Evolutionary conservation across 305 asterid genomes (phyloP).

Genomic region (Solanum hybrid): DNA sequence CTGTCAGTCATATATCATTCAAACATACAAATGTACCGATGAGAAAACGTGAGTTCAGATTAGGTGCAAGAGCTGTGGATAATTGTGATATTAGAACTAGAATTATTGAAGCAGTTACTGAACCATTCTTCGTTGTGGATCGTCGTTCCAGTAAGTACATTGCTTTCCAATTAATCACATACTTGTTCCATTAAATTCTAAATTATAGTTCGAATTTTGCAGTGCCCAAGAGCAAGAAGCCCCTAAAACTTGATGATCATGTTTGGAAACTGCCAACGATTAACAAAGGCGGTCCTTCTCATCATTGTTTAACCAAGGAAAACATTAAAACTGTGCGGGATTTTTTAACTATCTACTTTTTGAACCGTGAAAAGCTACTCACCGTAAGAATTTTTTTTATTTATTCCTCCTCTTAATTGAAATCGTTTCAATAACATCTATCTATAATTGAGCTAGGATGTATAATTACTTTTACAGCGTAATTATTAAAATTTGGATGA

Average conservation of each 20-base stretch:
- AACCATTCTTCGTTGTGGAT: conserved; percentile 13
- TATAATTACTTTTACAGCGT: too few relatives aligned
- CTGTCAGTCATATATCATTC: conserved; percentile 4
- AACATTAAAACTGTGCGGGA: neutral
- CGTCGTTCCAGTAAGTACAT: neutral
- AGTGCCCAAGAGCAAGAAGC: neutral
- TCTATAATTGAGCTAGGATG: neutral
- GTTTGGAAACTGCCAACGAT: neutral
- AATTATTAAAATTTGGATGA: neutral
- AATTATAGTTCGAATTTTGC: neutral
- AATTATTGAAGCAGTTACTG: conserved; percentile 15
- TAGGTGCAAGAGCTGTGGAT: conserved; percentile 6
- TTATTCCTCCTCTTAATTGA: neutral
- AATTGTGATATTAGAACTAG: neutral
- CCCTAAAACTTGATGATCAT: neutral
- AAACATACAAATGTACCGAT: neutral
- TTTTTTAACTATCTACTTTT: neutral
- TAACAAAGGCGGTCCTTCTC: neutral
- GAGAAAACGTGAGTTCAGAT: neutral
- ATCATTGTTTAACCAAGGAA: neutral
- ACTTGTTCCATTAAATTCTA: neutral
- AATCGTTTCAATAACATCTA: neutral
- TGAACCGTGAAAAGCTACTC: neutral
- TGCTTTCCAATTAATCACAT: neutral
- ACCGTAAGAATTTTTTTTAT: too few relatives aligned